Evolutionary conservation across 306 rosid species (phyloP), one percentile per base, ranked within the genome.

Genomic region (Ceratonia siliqua): DNA sequence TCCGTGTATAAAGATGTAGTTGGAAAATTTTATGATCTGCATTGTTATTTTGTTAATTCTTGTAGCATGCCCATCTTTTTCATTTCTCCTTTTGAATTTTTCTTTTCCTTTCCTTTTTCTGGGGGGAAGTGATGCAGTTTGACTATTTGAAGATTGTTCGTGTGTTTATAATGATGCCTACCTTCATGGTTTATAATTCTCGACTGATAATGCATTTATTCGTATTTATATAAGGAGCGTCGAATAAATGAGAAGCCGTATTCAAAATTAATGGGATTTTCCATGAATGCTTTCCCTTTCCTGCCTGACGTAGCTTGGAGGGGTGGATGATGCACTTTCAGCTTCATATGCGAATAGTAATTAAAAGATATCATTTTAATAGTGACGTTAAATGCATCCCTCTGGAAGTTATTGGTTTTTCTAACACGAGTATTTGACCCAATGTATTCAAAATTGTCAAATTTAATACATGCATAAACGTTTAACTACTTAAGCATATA

Each of bases 1-100:
- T 57, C 10, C 30, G 57, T 18, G 32, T n/a, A 2, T 9, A 49
- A 24, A 70, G 54, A 72, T 67, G 67, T 66, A 8, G 20, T 66
- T 72, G 55, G 48, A 42, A 36, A 28, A 18, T 17, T 65, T 71
- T 76, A 8, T 79, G 49, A 33, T 35, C 81, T 57, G 54, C 87
- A 52, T 71, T 75, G 64, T 38, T 58, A 0, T 59, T 57, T 65
- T 79, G 49, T 39, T 39, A 57, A 74, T 78, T 33, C 78, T 48
- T 56, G 66, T 75, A 5, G 25, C 77, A 18, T 61, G 6, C 58
- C 55, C 18, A 32, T 70, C 21, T 72, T 5, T 5, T 55, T 49
- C 17, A 2, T 73, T 73, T 74, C 55, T 46, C 33, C 8, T 48
- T 63, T 52, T 6, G 33, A 71, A 57, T 3, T 6, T 59, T 12